These are phyloP conservation scores for Acer saccharum DNA, from an alignment of 345 rosid species.

Conservation along the genomic window DNA sequence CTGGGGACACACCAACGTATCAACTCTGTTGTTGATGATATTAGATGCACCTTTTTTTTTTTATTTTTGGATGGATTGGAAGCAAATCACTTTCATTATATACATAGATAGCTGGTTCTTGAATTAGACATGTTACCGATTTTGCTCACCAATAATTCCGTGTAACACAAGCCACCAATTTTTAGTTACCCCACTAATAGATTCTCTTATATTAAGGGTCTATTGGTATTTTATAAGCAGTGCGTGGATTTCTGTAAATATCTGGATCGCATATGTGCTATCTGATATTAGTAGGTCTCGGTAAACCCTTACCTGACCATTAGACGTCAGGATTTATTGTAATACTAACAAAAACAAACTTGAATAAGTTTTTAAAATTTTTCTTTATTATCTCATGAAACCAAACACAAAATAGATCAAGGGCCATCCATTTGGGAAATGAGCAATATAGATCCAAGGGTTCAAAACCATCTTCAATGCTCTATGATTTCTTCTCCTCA, in stretches of 20 bases:
- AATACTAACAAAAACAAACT: too few species aligned
- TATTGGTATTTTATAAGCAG: too few species aligned
- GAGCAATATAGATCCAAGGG: neutral
- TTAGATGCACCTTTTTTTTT: neutral
- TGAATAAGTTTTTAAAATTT: too few species aligned
- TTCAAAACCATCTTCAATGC: too few species aligned
- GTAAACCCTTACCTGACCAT: too few species aligned
- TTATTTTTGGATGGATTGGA: neutral
- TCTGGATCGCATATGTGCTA: rapidly evolving
- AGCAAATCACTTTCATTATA: slow-evolving; percentile 8
- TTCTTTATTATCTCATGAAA: too few species aligned
- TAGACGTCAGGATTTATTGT: too few species aligned
- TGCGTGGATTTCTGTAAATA: too few species aligned
- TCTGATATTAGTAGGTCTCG: too few species aligned
- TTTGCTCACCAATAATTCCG: neutral
- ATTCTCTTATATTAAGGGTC: too few species aligned
- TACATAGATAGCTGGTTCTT: neutral
- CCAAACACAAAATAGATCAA: neutral
- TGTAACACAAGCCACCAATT: neutral
- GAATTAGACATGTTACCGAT: neutral
- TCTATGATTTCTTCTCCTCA: neutral
- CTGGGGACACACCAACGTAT: slow-evolving; percentile 1
- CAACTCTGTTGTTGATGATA: neutral
- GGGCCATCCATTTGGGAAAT: neutral
- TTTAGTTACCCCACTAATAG: neutral